phyloP scores from a whole-genome alignment of 108 stramenopile genomes.

The Pseudonitzschia pungens region DNA sequence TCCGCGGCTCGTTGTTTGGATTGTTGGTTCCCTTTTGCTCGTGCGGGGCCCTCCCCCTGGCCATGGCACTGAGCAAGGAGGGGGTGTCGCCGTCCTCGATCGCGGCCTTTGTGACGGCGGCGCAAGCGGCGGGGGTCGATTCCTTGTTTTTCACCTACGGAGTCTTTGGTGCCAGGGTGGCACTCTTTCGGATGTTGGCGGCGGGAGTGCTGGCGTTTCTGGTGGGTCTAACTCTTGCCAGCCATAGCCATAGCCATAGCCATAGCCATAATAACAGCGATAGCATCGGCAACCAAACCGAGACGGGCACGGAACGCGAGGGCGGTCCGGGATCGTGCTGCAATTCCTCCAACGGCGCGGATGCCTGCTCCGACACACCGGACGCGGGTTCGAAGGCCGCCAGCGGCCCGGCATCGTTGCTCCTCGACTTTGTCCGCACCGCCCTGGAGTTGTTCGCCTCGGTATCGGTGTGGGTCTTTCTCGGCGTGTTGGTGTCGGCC shows the following conservation, averaged over 20 bases:
- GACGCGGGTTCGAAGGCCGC: too few relatives aligned
- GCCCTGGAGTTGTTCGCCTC: background rate
- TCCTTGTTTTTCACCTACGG: constrained; percentile 24
- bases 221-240: constrained; percentile 18
- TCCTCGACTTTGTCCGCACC: background rate
- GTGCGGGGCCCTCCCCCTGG: constrained; percentile 33
- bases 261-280: background rate
- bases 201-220: constrained; percentile 20
- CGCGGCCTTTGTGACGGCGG: constrained; percentile 36
- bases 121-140: constrained; percentile 29
- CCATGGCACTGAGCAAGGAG: constrained; percentile 12
- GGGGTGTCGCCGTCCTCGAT: constrained; percentile 21
- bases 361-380: background rate
- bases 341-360: background rate
- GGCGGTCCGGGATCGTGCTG: background rate
- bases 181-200: constrained; percentile 13
- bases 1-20: constrained; percentile 16
- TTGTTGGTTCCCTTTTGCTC: constrained; percentile 35
- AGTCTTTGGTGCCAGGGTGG: constrained; percentile 20
- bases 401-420: background rate
- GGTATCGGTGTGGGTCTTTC: background rate
- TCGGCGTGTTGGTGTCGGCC: constrained; percentile 2
- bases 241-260: background rate
- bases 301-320: background rate
- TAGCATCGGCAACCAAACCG: background rate